A percentile compares a stretch with the other conserved stretches of the same genome.
These are phyloP conservation scores for Cadophora sp. DNA, from an alignment of 2,329 filamentous ascomycete species.

Conservation along the genomic window DNA sequence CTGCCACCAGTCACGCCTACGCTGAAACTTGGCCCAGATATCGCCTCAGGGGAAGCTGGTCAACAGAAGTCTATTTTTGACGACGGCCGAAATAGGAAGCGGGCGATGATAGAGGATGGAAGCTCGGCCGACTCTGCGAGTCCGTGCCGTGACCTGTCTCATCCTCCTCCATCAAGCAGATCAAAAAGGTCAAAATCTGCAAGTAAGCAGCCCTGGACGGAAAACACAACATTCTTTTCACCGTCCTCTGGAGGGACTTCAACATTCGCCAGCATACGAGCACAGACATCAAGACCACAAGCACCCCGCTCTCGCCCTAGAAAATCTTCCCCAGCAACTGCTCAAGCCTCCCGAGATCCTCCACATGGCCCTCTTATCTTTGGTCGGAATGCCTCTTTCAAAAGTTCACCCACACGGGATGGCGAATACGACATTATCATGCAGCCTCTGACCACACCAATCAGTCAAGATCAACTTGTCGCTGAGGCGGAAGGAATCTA, in stretches of 20 bases:
- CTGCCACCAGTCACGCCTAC: no score
- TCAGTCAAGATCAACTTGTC: conserved; percentile 42
- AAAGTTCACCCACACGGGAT: conserved; percentile 59
- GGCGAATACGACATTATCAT: conserved; percentile 53
- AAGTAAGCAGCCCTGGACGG: conserved; percentile 40
- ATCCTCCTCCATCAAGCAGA: no score
- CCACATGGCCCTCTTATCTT: conserved; percentile 59
- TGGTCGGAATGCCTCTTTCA: conserved; percentile 47
- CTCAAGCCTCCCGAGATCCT: not conserved
- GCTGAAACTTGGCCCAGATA: no score
- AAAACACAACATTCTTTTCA: conserved; percentile 29
- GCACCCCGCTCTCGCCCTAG: conserved; percentile 28
- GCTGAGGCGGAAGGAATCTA: conserved; percentile 64
- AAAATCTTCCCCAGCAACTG: conserved; percentile 25
- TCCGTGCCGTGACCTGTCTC: no score
- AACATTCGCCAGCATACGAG: conserved; percentile 39
- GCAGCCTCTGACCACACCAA: conserved; percentile 56
- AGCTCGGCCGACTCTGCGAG: no score
- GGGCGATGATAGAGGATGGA: no score
- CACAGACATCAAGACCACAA: conserved; percentile 33
- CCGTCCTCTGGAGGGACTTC: conserved; percentile 37
- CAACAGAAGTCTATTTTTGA: no score
- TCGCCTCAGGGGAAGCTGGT: no score
- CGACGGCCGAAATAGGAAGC: no score
- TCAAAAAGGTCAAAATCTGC: conserved; percentile 29